Evolutionary conservation across 139 green algal species (phyloP), one percentile per base, ranked within the genome.

Genomic region (Chlamydomonas sp.): DNA sequence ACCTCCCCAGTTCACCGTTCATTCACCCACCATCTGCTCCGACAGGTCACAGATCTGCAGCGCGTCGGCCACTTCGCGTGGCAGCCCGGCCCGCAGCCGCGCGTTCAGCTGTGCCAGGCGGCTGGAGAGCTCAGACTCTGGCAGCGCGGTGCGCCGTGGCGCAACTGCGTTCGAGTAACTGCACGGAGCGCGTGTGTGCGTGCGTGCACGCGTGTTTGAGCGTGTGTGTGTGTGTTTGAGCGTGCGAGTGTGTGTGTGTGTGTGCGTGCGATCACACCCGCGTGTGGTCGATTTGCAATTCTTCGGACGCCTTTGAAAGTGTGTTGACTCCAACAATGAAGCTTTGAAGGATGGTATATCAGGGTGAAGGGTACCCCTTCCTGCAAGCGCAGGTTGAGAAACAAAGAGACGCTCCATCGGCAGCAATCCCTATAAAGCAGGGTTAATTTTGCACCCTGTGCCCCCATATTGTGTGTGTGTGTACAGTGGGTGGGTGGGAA

Each of bases 21-120:
- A n/a, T n/a, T 47, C 57, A 73, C 64, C 20, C 68, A 75, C 61
- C 36, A 80, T 16, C 33, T 65, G 48, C 57, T 81, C 75, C n/a
- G 65, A 31, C 13, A 70, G 47, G 34, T 81, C 75, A 3, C 70
- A 28, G 6, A 74, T 2, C n/a, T 68, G 35, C 48, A 79, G n/a
- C 20, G 24, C 3, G 3, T 72, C n/a, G 54, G 4, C 2, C 22
- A 43, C 28, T 36, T 43, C 47, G 35, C 22, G 24, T n/a, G 13
- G 39, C 39, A 50, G 39, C 13, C 8, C 39, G 39, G 10, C 8
- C 39, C 13, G 39, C 13, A 50, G 13, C 8, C 39, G 39, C 8
- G 39, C 39, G 13, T 50, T 50, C 39, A 50, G 13, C 10, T 13
- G 13, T n/a, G 39, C 8, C 39, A 50, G 39, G 8, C 13, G 39